Evolutionary conservation across 1,284 basidiomycete species (phyloP).

Genomic region (Leccinum glutinopallens): DNA sequence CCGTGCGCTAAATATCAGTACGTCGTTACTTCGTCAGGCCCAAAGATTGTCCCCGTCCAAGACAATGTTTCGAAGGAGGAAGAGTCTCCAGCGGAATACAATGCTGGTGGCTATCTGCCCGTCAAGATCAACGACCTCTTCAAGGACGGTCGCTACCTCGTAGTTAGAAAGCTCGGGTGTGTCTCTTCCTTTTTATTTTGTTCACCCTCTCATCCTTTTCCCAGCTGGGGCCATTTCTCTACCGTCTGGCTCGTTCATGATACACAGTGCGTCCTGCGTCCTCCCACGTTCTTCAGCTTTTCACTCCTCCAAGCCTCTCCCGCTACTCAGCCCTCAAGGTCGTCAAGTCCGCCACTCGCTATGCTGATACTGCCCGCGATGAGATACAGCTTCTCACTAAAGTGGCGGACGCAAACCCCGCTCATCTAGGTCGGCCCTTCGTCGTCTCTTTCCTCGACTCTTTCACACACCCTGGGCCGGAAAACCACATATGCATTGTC

Average conservation of each 20-base stretch:
- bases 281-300: conserved; percentile 15
- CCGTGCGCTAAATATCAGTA: conserved; percentile 74
- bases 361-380: conserved; percentile 88
- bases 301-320: conserved; percentile 45
- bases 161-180: conserved; percentile 83
- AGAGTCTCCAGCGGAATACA: conserved; percentile 79
- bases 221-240: conserved; percentile 89
- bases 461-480: conserved; percentile 68
- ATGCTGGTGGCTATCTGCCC: conserved; percentile 79
- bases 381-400: conserved; percentile 87
- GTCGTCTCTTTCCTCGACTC: conserved; percentile 89
- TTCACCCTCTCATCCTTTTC: conserved; percentile 28
- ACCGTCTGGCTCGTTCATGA: conserved; percentile 85
- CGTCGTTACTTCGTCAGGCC: conserved; percentile 63
- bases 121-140: conserved; percentile 80
- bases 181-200: conserved; percentile 28
- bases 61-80: conserved; percentile 69
- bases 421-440: conserved; percentile 67
- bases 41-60: conserved; percentile 69
- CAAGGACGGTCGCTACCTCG: conserved; percentile 75
- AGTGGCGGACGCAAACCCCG: conserved; percentile 71
- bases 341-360: conserved; percentile 85
- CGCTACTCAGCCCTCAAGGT: conserved; percentile 89
- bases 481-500: conserved; percentile 87
- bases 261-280: conserved; percentile 51